phyloP scores from a whole-genome alignment of 2,329 filamentous ascomycete genomes.

The Orbilia blumenaviensis region DNA sequence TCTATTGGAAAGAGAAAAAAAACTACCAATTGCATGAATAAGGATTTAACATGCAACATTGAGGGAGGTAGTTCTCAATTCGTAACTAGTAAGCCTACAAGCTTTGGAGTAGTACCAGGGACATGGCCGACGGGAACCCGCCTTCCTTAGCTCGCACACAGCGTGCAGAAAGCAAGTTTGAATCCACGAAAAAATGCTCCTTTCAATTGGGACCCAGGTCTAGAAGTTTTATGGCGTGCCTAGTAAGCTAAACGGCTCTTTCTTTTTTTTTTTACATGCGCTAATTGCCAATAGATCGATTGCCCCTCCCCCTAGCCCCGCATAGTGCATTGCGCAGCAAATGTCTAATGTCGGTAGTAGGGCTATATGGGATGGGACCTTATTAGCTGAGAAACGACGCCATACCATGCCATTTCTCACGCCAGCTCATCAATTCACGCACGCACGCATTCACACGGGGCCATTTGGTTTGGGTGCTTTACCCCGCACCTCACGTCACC shows the following conservation, averaged over 20 bases:
- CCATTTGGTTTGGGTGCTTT: slow-evolving; percentile 6
- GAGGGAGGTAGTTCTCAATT: not conserved
- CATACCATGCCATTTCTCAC: slow-evolving; percentile 6
- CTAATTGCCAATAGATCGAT: slow-evolving; percentile 21
- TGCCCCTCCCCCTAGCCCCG: not conserved
- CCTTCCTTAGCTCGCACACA: not conserved
- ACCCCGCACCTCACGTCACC: slow-evolving; percentile 51
- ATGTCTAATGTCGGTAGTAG: slow-evolving; percentile 18
- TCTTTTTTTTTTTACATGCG: slow-evolving; percentile 22
- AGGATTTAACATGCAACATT: slow-evolving; percentile 8
- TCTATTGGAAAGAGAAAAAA: not conserved
- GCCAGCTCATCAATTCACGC: slow-evolving; percentile 50
- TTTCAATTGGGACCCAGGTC: not conserved
- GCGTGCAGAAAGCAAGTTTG: not conserved
- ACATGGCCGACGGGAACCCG: slow-evolving; percentile 1
- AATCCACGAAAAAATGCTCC: not conserved
- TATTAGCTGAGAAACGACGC: slow-evolving; percentile 15
- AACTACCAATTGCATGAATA: not conserved
- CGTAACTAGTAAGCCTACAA: not conserved
- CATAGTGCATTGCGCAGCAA: not conserved
- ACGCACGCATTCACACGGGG: slow-evolving; percentile 4
- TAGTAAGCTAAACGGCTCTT: too few relatives aligned
- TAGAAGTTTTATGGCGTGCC: not conserved
- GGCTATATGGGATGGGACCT: slow-evolving; percentile 3
- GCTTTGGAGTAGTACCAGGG: slow-evolving; percentile 3